Conservation (phyloP, 257 asterid species). For the Nicotiana benthamiana region DNA sequence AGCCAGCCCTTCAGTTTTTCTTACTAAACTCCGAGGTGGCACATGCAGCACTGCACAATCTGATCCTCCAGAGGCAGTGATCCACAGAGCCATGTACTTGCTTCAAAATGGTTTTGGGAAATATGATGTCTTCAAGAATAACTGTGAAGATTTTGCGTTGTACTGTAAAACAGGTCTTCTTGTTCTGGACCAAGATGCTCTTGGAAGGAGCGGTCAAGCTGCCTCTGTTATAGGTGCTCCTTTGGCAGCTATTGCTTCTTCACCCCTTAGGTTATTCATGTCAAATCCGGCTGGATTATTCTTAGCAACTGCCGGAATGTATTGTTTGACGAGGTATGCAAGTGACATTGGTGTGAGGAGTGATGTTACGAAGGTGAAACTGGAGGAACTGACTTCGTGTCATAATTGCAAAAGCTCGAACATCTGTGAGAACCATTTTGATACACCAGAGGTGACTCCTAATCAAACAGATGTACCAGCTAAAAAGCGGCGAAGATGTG, state of each 20-base stretch:
- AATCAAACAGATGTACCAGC: slow-evolving; percentile 12
- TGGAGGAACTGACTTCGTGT: slow-evolving; percentile 23
- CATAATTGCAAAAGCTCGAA: not conserved
- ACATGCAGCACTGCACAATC: slow-evolving; percentile 31
- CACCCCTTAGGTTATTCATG: slow-evolving; percentile 23
- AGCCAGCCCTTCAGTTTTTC: slow-evolving; percentile 11
- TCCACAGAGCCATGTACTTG: slow-evolving; percentile 24
- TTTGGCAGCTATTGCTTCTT: slow-evolving; percentile 23
- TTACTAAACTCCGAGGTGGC: slow-evolving; percentile 31
- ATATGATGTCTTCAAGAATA: slow-evolving; percentile 20
- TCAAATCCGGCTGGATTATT: slow-evolving; percentile 17
- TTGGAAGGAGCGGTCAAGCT: slow-evolving; percentile 35
- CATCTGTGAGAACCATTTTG: not conserved
- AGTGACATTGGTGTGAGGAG: slow-evolving; percentile 35
- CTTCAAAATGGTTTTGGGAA: slow-evolving; percentile 30
- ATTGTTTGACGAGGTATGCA: slow-evolving; percentile 26
- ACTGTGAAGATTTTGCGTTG: slow-evolving; percentile 41
- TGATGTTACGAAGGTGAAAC: slow-evolving; percentile 29
- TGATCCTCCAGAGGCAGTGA: slow-evolving; percentile 21
- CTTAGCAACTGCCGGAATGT: slow-evolving; percentile 20
- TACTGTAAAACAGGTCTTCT: slow-evolving; percentile 39
- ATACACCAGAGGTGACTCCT: not conserved
- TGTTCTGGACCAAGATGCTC: slow-evolving; percentile 8
- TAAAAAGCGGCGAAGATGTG: not conserved
- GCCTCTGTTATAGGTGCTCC: slow-evolving; percentile 21